These are phyloP conservation scores for Xylariaceae sp. DNA, from an alignment of 2,329 filamentous ascomycete genomes.

Conservation along the genomic window DNA sequence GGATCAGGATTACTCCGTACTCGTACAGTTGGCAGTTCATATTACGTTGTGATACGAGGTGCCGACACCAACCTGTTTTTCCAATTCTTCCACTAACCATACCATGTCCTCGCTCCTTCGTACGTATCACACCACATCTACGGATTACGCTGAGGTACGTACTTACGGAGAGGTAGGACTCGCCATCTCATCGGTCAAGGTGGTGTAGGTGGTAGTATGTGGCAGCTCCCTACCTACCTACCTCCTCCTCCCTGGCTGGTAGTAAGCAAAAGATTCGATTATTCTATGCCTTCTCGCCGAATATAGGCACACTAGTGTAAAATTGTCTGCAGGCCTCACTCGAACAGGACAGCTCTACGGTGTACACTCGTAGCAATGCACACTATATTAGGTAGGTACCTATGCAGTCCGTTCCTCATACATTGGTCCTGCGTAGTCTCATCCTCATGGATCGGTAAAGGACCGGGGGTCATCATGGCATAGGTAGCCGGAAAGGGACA, in stretches of 20 bases:
- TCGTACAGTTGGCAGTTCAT: too few species aligned
- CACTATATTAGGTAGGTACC: not conserved
- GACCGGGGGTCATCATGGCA: not conserved
- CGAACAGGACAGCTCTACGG: not conserved
- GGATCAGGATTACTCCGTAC: too few species aligned
- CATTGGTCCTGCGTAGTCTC: not conserved
- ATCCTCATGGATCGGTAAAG: conserved; percentile 6
- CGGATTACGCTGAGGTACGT: not conserved
- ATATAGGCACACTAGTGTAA: not conserved
- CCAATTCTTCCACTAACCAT: too few species aligned
- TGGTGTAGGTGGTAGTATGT: not conserved
- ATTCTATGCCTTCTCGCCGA: not conserved
- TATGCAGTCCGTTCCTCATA: conserved; percentile 1
- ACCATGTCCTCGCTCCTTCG: too few species aligned
- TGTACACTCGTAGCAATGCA: not conserved
- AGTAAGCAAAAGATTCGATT: too few species aligned
- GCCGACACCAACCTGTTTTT: too few species aligned
- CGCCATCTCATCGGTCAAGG: not conserved
- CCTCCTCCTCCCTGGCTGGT: too few species aligned
- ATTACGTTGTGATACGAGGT: too few species aligned
- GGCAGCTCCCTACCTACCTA: too few species aligned
- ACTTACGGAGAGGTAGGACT: not conserved
- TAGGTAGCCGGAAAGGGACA: not conserved
- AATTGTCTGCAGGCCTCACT: not conserved
- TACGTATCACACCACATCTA: too few species aligned